A percentile compares a stretch with the other conserved stretches of the same genome.
Conservation (phyloP, 768 basidiomycete species). For the Plicaturopsis crispa region DNA sequence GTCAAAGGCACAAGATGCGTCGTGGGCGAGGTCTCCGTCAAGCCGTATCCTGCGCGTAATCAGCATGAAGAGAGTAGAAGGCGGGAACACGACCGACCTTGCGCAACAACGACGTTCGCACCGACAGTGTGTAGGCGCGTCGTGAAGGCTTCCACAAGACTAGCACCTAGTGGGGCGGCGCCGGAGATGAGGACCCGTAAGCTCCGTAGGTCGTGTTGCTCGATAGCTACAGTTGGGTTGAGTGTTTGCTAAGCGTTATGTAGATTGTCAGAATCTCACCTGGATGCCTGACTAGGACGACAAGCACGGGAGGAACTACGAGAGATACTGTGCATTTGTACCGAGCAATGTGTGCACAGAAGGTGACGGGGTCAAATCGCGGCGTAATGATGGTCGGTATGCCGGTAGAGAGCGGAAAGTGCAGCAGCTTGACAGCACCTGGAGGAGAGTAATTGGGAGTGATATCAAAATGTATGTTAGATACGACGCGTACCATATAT, state of each 20-base stretch:
- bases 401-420: slow-evolving; percentile 46
- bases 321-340: slow-evolving; percentile 53
- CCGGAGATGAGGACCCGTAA: slow-evolving; percentile 57
- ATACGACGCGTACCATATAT: slow-evolving; percentile 30
- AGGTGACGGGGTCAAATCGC: slow-evolving; percentile 64
- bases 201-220: slow-evolving; percentile 58
- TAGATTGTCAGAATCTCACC: slow-evolving; percentile 29
- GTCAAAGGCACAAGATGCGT: slow-evolving; percentile 45
- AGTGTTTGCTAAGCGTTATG: background rate
- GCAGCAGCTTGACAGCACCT: slow-evolving; percentile 59
- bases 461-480: background rate
- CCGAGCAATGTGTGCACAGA: slow-evolving; percentile 57
- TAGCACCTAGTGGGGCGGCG: slow-evolving; percentile 72
- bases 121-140: slow-evolving; percentile 26
- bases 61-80: background rate
- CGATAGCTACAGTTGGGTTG: slow-evolving; percentile 52
- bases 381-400: slow-evolving; percentile 49
- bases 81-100: slow-evolving; percentile 31
- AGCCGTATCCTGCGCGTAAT: slow-evolving; percentile 49
- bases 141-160: slow-evolving; percentile 34
- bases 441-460: background rate
- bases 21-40: slow-evolving; percentile 80
- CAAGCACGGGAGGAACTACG: slow-evolving; percentile 80
- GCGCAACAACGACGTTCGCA: slow-evolving; percentile 32
- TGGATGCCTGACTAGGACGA: slow-evolving; percentile 63